These are phyloP conservation scores for Nemania bipapillata DNA, from an alignment of 2,329 filamentous ascomycete genomes.

Conservation along the genomic window DNA sequence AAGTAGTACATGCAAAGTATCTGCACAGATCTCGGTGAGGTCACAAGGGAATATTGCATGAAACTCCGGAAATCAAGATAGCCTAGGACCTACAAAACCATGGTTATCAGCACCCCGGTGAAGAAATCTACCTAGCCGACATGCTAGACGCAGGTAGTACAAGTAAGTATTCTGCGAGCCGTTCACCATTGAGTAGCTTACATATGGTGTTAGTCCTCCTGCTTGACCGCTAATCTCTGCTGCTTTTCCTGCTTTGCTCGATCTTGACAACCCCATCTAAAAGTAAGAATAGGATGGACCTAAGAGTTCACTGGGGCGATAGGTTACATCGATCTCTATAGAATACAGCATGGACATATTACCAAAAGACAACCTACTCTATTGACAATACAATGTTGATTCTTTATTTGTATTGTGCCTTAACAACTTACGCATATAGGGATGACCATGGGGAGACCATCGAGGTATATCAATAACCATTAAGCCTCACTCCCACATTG, in stretches of 20 bases:
- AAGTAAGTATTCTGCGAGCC: constrained; percentile 1
- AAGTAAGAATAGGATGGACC: neutral
- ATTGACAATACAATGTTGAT: neutral
- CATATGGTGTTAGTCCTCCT: neutral
- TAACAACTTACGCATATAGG: constrained; percentile 3
- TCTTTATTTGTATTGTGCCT: constrained; percentile 17
- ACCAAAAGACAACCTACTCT: neutral
- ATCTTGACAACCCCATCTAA: neutral
- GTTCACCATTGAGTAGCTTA: neutral
- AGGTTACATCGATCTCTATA: neutral
- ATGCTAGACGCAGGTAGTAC: no score
- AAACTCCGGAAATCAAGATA: constrained; percentile 7
- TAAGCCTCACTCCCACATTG: constrained; percentile 24
- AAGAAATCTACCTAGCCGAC: constrained; percentile 10
- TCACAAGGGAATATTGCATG: constrained; percentile 8
- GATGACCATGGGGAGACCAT: constrained; percentile 2
- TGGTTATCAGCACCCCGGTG: constrained; percentile 17
- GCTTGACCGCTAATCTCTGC: neutral
- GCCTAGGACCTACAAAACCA: neutral
- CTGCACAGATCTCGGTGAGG: constrained; percentile 22
- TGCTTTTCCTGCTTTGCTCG: neutral
- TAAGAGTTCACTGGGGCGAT: neutral
- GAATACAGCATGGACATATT: neutral
- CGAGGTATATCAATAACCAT: constrained; percentile 12
- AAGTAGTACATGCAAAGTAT: no score